Base-by-base conservation (phyloP, 345 rosid genomes). In the Eucalyptus sp. region DNA sequence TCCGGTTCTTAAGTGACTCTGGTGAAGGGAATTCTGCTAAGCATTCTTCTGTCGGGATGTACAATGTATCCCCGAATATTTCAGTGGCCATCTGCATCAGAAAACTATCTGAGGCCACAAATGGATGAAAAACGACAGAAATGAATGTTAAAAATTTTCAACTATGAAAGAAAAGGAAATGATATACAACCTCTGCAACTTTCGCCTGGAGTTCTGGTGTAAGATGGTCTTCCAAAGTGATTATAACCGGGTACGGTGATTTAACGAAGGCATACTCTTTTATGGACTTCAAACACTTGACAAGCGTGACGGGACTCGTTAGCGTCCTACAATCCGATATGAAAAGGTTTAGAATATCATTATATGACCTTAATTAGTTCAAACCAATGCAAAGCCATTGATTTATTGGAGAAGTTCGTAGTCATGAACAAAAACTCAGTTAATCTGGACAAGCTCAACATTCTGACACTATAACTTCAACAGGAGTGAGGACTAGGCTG, bases 201-300 rank as follows among this genome's bases (percentile, higher is more conserved):
- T 92, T 97, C 49, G 98, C 97, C 91, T 98, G 99, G 91, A 98
- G 97, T 86, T 97, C 95, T 54, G 96, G 89, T 41, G 97, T 96
- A 89, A 98, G 99, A 88, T 98, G 99, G 89, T 98, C 99, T 90
- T 98, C 99, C 86, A 98, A 91, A 88, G 99, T 98, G 87, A 97
- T 95, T 46, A 98, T 94, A 86, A 98, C 99, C 2, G 99, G 99
- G 89, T 93, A 98, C 24, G 96, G 95, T 27, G 99, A 97, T 86
- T 91, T 94, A 86, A 58, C 88, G 91, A 98, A 98, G 48, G 99
- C 99, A 91, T 94, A 86, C 88, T 95, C 95, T 91, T 94, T 95
- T 33, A 98, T 96, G 44, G 99, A 96, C 90, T 88, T 92, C 91
- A 98, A 91, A 89, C 99, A 98, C 89, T 94, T 94, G 89, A 93